phyloP scores from a whole-genome alignment of 495 filamentous ascomycete species.

The Rostrohypoxylon terebratum region DNA sequence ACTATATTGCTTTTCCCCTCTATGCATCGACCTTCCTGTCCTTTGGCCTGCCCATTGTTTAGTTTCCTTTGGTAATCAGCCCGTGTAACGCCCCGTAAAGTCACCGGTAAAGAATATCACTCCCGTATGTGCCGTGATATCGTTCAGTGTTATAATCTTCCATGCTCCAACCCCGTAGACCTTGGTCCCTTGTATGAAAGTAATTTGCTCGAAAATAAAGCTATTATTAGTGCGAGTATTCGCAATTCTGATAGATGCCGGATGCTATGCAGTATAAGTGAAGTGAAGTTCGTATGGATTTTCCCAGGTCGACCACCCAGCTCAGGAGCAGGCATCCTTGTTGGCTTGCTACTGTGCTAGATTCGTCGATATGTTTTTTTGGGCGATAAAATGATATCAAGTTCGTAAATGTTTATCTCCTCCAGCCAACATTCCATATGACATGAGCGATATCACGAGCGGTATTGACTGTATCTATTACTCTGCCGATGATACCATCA shows the following conservation, averaged over 20 bases:
- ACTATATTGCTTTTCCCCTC: conserved; percentile 40
- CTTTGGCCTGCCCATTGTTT: conserved; percentile 21
- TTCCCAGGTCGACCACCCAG: not conserved
- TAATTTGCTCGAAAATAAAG: conserved; percentile 18
- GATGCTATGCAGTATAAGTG: conserved; percentile 22
- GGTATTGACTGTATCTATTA: conserved; percentile 95
- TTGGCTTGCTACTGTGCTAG: not conserved
- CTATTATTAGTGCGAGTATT: conserved; percentile 22
- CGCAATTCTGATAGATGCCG: conserved; percentile 13
- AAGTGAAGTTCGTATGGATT: conserved; percentile 7
- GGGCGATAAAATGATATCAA: not conserved
- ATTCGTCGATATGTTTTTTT: conserved; percentile 7
- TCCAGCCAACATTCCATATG: conserved; percentile 98
- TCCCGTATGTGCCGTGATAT: conserved; percentile 35
- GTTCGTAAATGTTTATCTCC: conserved; percentile 62
- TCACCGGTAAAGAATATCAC: conserved; percentile 23
- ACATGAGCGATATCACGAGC: conserved; percentile 96
- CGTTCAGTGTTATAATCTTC: conserved; percentile 27
- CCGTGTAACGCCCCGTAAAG: conserved; percentile 32
- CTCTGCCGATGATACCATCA: conserved; percentile 76
- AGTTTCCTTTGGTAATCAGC: conserved; percentile 30
- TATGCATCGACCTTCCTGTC: conserved; percentile 20
- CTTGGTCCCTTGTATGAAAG: conserved; percentile 16
- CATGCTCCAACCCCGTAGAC: conserved; percentile 19
- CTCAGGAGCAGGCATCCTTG: not conserved